Base-by-base conservation (phyloP, 129 eudicot species). In the Saposhnikovia divaricata region DNA sequence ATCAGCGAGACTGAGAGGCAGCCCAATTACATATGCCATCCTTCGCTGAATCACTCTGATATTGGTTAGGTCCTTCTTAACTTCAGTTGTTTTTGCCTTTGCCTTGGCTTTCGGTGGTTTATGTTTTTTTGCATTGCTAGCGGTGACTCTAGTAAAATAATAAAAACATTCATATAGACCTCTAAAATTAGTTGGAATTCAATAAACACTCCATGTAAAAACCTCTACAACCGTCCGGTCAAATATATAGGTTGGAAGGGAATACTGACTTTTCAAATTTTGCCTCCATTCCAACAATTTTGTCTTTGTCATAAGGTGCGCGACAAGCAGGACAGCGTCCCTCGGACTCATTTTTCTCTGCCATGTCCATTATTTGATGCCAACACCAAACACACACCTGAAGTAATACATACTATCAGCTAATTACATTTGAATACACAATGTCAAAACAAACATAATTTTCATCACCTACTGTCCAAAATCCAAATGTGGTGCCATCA, bases 301-400 rank as follows among this genome's bases (percentile, higher is more conserved):
- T 90, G 78, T 93, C 93, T 85, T 90, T 93, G 82, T 93, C 91
- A 71, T 93, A 93, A 43, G 92, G 89, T 81, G 88, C 76, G 16
- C 98, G 89, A 79, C 98, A 93, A 14, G 98, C 98, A 85, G 98
- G 98, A 82, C 98, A 93, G 44, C 96, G 90, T 46, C 98, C 98
- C 74, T 89, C 98, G 27, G 86, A 83, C 84, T 86, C 89, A 81
- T 93, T 89, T 86, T 93, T 93, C 87, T 89, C 98, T 61, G 98
- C 96, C 98, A 93, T 90, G 86, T 93, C 96, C 89, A 93, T 93
- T 83, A 93, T 87, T 84, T 93, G 98, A 86, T 93, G 92, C 96
- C 96, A 93, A 86, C 98, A 93, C 98, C 98, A 93, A 85, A 93
- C 92, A 75, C 96, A 93, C 55, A 90, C 89, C 98, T 93, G 92